A percentile compares a stretch with the other conserved stretches of the same genome.
Evolutionary conservation across 2,329 filamentous ascomycete genomes (phyloP).

Genomic region (Apiospora koreana): DNA sequence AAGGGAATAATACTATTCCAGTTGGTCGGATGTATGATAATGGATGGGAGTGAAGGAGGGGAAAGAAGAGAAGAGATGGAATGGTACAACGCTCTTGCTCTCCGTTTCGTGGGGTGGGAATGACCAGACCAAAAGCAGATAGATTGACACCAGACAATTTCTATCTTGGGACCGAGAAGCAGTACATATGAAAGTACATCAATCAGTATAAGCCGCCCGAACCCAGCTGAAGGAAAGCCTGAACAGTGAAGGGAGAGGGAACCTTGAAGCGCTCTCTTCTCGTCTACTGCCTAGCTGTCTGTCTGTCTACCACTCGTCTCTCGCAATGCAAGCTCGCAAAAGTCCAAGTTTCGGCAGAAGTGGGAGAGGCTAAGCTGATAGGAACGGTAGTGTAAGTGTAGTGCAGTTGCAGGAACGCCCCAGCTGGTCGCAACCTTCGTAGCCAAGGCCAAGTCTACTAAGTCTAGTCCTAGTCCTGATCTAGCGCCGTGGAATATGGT

Average conservation of each 20-base stretch:
- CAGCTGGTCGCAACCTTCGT: slow-evolving; percentile 4
- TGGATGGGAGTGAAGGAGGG: not conserved
- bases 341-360: slow-evolving; percentile 7
- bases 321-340: not conserved
- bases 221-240: too few species aligned
- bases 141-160: slow-evolving; percentile 4
- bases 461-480: not conserved
- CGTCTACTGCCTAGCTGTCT: too few species aligned
- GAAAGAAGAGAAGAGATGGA: slow-evolving; percentile 14
- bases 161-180: slow-evolving; percentile 1
- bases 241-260: not conserved
- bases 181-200: not conserved
- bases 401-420: not conserved
- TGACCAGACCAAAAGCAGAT: slow-evolving; percentile 10
- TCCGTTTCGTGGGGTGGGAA: slow-evolving; percentile 14
- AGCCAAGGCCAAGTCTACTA: slow-evolving; percentile 2
- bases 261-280: not conserved
- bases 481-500: not conserved
- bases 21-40: not conserved
- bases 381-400: not conserved
- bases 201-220: not conserved
- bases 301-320: too few species aligned
- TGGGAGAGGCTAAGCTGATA: slow-evolving; percentile 4
- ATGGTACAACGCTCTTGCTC: slow-evolving; percentile 6
- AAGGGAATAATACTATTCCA: not conserved